Conservation (phyloP, 2,329 filamentous ascomycete genomes). For the Dothideomycetes sp. region DNA sequence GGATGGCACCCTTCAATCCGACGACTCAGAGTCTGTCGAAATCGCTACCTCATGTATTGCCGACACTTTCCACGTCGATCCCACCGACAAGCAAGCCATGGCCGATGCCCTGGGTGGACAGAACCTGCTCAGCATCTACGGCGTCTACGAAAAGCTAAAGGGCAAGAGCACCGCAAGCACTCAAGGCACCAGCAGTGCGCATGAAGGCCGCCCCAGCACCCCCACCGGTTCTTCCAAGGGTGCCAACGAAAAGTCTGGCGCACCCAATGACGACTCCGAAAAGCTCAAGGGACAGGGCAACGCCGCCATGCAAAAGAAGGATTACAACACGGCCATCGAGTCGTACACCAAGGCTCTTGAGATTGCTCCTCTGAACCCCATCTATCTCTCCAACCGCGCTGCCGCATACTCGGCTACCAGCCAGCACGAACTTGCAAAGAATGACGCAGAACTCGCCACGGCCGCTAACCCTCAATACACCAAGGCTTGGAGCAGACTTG, state of each 20-base stretch:
- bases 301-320: conserved; percentile 87
- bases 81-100: conserved; percentile 63
- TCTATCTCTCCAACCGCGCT: conserved; percentile 95
- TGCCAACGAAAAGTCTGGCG: conserved; percentile 28
- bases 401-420: conserved; percentile 80
- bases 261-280: conserved; percentile 68
- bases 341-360: conserved; percentile 80
- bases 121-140: conserved; percentile 83
- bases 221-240: conserved; percentile 35
- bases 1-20: conserved; percentile 78
- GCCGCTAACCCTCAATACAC: conserved; percentile 85
- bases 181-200: conserved; percentile 31
- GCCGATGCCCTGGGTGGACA: conserved; percentile 73
- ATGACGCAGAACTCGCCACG: conserved; percentile 86
- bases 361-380: conserved; percentile 75
- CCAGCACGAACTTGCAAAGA: conserved; percentile 73
- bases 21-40: conserved; percentile 90
- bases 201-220: conserved; percentile 20
- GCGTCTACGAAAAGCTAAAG: conserved; percentile 92
- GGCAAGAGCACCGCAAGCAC: conserved; percentile 46
- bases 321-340: conserved; percentile 74
- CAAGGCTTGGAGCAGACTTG: conserved; percentile 92
- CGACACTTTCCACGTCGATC: conserved; percentile 91
- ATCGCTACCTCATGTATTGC: conserved; percentile 90
- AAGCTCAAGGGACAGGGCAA: conserved; percentile 84